Conservation (phyloP, 2,329 filamentous ascomycete species). For the Exophiala sideris region DNA sequence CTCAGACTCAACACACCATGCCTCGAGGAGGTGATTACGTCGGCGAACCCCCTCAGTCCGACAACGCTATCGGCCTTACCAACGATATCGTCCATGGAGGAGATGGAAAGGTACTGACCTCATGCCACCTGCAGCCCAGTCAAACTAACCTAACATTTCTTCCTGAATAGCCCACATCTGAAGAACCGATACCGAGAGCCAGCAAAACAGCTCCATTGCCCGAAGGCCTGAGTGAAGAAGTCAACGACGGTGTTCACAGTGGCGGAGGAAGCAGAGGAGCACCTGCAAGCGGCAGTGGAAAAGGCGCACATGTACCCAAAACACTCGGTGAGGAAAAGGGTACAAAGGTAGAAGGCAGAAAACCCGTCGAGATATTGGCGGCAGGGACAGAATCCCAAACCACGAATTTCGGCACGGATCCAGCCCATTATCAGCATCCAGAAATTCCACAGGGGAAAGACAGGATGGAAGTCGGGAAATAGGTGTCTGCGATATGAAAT, state of each 20-base stretch:
- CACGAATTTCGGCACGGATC: neutral
- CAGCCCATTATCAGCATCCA: neutral
- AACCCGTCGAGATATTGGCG: neutral
- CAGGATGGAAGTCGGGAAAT: neutral
- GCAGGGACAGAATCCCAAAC: too few relatives aligned
- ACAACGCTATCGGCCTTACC: slow-evolving; percentile 39
- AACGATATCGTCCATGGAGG: slow-evolving; percentile 36
- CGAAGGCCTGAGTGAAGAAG: slow-evolving; percentile 32
- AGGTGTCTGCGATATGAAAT: neutral
- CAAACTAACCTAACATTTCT: neutral
- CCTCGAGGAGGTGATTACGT: slow-evolving; percentile 39
- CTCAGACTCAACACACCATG: slow-evolving; percentile 28
- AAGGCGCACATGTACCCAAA: slow-evolving; percentile 38
- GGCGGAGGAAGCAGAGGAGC: slow-evolving; percentile 29
- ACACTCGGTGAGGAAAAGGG: slow-evolving; percentile 37
- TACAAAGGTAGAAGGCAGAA: slow-evolving; percentile 25
- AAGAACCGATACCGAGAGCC: slow-evolving; percentile 31
- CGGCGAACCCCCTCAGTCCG: slow-evolving; percentile 36
- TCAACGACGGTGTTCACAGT: slow-evolving; percentile 28
- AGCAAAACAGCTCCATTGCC: slow-evolving; percentile 37
- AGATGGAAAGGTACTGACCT: slow-evolving; percentile 29
- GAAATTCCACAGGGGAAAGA: neutral
- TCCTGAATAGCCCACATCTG: slow-evolving; percentile 9
- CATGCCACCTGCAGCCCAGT: neutral
- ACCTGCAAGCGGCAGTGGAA: slow-evolving; percentile 33